A percentile compares a stretch with the other conserved stretches of the same genome.
phyloP scores from a whole-genome alignment of 495 filamentous ascomycete species.

The Talaromyces wortmannii region DNA sequence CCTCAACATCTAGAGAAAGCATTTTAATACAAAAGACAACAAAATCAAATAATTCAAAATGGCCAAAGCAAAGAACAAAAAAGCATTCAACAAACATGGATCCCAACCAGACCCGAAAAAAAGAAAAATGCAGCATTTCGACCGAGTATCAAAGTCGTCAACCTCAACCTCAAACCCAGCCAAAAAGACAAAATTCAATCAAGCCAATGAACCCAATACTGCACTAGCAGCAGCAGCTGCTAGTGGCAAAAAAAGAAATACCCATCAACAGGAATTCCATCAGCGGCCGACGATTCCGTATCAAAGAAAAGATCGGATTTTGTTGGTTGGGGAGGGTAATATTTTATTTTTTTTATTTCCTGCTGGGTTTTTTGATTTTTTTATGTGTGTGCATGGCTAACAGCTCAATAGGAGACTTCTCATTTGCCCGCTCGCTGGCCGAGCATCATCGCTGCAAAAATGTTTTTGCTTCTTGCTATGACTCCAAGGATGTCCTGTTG shows the following conservation, averaged over 20 bases:
- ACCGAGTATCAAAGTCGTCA: constrained; percentile 1
- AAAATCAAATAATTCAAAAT: not conserved
- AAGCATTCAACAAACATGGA: not conserved
- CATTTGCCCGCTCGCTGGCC: constrained; percentile 72
- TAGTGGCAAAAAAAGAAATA: not conserved
- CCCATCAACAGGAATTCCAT: constrained; percentile 14
- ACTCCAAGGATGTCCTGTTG: constrained; percentile 43
- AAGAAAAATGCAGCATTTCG: constrained; percentile 6
- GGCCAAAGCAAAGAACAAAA: constrained; percentile 1
- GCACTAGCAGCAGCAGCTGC: not conserved
- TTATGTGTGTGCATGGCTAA: no score
- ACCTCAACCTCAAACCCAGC: not conserved
- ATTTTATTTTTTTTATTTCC: no score
- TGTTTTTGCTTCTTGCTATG: constrained; percentile 59
- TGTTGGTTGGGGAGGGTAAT: constrained; percentile 88
- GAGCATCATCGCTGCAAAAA: constrained; percentile 61
- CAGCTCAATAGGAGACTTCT: constrained; percentile 60
- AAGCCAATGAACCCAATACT: not conserved
- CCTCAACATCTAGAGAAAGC: no score
- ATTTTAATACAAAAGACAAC: no score
- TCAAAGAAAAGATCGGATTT: constrained; percentile 57
- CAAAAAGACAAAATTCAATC: not conserved
- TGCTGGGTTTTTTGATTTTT: no score
- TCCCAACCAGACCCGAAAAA: not conserved
- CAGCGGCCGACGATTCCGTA: constrained; percentile 67